These are phyloP conservation scores for Bipolaris victoriae DNA, from an alignment of 2,329 filamentous ascomycete species.

Conservation along the genomic window DNA sequence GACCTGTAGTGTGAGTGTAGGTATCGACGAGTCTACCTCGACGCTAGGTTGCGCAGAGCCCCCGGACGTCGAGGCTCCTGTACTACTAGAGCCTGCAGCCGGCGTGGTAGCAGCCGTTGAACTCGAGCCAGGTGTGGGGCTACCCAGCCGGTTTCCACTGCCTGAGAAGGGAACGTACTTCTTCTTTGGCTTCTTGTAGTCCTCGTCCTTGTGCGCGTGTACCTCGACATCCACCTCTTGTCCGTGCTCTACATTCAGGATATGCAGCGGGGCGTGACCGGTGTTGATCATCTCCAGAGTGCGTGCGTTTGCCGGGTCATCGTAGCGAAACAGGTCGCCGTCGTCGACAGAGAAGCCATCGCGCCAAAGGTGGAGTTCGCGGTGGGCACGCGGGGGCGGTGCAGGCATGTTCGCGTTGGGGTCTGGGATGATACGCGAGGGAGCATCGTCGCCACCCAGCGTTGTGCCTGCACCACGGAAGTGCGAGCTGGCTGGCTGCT, in stretches of 20 bases:
- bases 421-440: conserved; percentile 72
- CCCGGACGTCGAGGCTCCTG: conserved; percentile 32
- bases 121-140: conserved; percentile 71
- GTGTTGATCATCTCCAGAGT: conserved; percentile 77
- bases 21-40: conserved; percentile 68
- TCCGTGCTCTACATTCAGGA: conserved; percentile 76
- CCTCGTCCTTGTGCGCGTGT: conserved; percentile 73
- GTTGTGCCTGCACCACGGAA: conserved; percentile 78
- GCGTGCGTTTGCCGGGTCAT: conserved; percentile 75
- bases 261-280: conserved; percentile 75
- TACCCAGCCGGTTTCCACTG: conserved; percentile 74
- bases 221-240: conserved; percentile 82
- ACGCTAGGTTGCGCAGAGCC: conserved; percentile 53
- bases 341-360: conserved; percentile 88
- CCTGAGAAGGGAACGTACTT: conserved; percentile 78
- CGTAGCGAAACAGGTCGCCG: conserved; percentile 76
- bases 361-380: conserved; percentile 78
- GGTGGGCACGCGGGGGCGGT: conserved; percentile 63
- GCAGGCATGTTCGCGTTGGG: conserved; percentile 52
- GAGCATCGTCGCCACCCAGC: conserved; percentile 76
- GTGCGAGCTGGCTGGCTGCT: conserved; percentile 56
- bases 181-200: conserved; percentile 75
- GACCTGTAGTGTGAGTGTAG: conserved; percentile 73
- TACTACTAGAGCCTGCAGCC: conserved; percentile 43
- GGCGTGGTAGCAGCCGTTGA: conserved; percentile 43